These are phyloP conservation scores for Vicia sativa DNA, from an alignment of 306 rosid genomes.

Conservation along the genomic window DNA sequence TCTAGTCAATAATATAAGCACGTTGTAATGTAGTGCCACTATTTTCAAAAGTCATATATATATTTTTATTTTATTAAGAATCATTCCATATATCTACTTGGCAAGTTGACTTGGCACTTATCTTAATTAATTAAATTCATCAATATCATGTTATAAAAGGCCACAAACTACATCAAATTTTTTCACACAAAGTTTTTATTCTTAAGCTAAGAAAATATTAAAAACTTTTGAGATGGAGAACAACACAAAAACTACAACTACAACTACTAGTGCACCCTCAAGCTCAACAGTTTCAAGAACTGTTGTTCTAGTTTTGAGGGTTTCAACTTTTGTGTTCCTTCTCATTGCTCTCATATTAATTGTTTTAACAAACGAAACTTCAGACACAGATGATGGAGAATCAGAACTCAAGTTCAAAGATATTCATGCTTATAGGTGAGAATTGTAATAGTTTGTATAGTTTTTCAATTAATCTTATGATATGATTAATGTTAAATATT, in stretches of 20 bases:
- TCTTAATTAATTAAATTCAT: not conserved
- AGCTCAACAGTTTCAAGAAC: slow-evolving; percentile 46
- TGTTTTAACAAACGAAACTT: slow-evolving; percentile 27
- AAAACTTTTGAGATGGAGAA: slow-evolving; percentile 32
- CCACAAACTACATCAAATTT: not conserved
- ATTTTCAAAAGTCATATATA: not conserved
- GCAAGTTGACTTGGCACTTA: not conserved
- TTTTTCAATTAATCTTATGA: not conserved
- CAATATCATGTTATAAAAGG: slow-evolving; percentile 18
- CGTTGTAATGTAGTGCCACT: not conserved
- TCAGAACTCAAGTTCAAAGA: slow-evolving; percentile 37
- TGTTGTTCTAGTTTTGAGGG: slow-evolving; percentile 50
- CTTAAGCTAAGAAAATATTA: not conserved
- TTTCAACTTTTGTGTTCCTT: slow-evolving; percentile 49
- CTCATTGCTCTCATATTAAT: slow-evolving; percentile 55
- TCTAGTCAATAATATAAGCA: not conserved
- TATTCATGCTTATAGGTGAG: slow-evolving; percentile 49
- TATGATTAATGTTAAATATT: not conserved
- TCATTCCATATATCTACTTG: not conserved
- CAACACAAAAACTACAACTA: not conserved
- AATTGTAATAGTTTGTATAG: not conserved
- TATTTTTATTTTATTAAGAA: not conserved
- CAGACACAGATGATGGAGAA: not conserved
- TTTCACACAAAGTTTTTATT: not conserved
- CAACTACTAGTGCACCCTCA: slow-evolving; percentile 17